Evolutionary conservation across 345 rosid species (phyloP).

Genomic region (Eucalyptus curtisii): DNA sequence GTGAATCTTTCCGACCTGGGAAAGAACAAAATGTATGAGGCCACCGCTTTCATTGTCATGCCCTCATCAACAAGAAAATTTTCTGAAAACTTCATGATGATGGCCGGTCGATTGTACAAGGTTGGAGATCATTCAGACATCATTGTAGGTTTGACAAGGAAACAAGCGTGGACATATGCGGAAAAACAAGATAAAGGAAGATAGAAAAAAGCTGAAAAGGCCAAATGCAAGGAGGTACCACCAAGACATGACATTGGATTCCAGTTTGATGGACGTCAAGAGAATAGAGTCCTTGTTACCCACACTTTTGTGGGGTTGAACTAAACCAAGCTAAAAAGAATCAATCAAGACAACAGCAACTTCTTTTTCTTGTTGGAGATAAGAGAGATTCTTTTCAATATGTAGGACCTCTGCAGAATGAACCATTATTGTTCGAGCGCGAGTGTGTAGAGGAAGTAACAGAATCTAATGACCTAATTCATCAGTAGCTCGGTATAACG

Average conservation of each 20-base stretch:
- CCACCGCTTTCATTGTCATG: not conserved
- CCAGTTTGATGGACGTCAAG: not conserved
- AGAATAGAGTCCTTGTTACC: not conserved
- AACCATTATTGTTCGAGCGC: not conserved
- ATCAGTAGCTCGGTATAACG: not conserved
- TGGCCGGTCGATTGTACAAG: not conserved
- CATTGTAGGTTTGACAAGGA: not conserved
- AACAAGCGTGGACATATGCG: not conserved
- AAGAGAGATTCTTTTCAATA: not conserved
- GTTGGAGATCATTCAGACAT: not conserved
- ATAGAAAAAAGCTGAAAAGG: not conserved
- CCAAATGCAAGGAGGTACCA: not conserved
- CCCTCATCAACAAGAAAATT: not conserved
- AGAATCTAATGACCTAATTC: not conserved
- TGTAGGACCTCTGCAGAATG: not conserved
- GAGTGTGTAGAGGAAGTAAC: not conserved
- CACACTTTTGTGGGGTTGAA: not conserved
- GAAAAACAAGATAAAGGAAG: not conserved
- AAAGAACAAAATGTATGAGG: not conserved
- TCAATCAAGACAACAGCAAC: not conserved
- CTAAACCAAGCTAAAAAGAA: not conserved
- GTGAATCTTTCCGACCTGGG: not conserved
- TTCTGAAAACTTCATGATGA: not conserved
- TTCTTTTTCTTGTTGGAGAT: not conserved
- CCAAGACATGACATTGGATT: not conserved